phyloP scores from a whole-genome alignment of 257 asterid genomes.

The Fraxinus cuspidata region DNA sequence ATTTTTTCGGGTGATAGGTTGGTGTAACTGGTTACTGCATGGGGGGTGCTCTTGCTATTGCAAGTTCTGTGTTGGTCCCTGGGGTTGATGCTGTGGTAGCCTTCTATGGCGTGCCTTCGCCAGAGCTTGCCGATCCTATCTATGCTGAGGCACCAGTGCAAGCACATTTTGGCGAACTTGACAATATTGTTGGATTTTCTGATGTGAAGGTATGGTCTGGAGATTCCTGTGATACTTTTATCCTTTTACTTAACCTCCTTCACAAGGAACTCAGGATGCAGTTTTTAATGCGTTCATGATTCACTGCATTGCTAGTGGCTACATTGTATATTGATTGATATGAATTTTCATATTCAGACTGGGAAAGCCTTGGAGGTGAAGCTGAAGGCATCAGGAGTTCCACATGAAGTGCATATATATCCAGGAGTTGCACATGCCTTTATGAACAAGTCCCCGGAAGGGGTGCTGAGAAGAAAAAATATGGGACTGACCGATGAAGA shows the following conservation, averaged over 20 bases:
- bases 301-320: not conserved
- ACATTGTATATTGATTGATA: not conserved
- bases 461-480: constrained; percentile 61
- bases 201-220: constrained; percentile 70
- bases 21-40: constrained; percentile 98
- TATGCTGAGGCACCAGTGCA: constrained; percentile 90
- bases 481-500: constrained; percentile 84
- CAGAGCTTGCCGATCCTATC: constrained; percentile 82
- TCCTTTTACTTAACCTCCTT: not conserved
- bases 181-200: constrained; percentile 74
- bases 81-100: constrained; percentile 84
- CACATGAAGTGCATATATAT: constrained; percentile 75
- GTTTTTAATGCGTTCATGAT: not conserved
- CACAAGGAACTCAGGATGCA: not conserved
- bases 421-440: constrained; percentile 84
- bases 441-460: constrained; percentile 85
- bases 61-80: constrained; percentile 87
- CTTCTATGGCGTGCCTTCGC: constrained; percentile 92
- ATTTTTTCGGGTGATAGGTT: constrained; percentile 41
- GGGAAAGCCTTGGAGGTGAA: constrained; percentile 81
- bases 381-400: constrained; percentile 74
- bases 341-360: constrained; percentile 47
- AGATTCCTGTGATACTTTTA: constrained; percentile 12
- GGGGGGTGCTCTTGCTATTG: constrained; percentile 98
- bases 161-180: constrained; percentile 96